Evolutionary conservation across 768 basidiomycete species (phyloP).

Genomic region (Leccinum olivaceopallidum): DNA sequence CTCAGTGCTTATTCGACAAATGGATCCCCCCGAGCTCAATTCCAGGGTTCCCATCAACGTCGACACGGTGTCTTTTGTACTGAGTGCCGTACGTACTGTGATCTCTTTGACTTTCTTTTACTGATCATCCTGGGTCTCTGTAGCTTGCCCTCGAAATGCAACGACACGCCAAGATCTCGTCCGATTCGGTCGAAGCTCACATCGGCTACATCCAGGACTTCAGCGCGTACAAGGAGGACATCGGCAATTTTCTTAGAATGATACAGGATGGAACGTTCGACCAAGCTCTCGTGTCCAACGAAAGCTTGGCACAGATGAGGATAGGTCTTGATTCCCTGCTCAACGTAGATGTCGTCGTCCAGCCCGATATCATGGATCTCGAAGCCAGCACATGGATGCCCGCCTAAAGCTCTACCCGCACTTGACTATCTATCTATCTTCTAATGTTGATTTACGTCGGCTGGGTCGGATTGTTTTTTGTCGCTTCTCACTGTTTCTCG

Average conservation of each 20-base stretch:
- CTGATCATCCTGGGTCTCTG: not conserved
- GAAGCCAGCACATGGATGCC: too few relatives aligned
- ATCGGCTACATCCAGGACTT: not conserved
- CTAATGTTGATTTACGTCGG: too few relatives aligned
- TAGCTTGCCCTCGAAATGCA: not conserved
- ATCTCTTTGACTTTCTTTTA: not conserved
- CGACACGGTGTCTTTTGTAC: not conserved
- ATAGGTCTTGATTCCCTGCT: not conserved
- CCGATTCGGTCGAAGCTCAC: not conserved
- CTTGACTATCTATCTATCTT: too few relatives aligned
- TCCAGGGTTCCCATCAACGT: not conserved
- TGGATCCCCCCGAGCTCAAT: not conserved
- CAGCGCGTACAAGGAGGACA: not conserved
- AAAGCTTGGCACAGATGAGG: not conserved
- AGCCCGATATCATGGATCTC: too few relatives aligned
- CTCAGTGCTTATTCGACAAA: not conserved
- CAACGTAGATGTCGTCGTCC: not conserved
- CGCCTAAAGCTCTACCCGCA: too few relatives aligned
- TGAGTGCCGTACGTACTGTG: not conserved
- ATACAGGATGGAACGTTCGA: not conserved
- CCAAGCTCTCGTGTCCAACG: not conserved
- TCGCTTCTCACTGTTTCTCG: too few relatives aligned
- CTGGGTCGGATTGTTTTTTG: too few relatives aligned
- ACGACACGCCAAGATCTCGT: not conserved
- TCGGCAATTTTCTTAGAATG: not conserved